A percentile compares a stretch with the other conserved stretches of the same genome.
phyloP scores from a whole-genome alignment of 768 basidiomycete genomes.

The Mrakia blollopis region DNA sequence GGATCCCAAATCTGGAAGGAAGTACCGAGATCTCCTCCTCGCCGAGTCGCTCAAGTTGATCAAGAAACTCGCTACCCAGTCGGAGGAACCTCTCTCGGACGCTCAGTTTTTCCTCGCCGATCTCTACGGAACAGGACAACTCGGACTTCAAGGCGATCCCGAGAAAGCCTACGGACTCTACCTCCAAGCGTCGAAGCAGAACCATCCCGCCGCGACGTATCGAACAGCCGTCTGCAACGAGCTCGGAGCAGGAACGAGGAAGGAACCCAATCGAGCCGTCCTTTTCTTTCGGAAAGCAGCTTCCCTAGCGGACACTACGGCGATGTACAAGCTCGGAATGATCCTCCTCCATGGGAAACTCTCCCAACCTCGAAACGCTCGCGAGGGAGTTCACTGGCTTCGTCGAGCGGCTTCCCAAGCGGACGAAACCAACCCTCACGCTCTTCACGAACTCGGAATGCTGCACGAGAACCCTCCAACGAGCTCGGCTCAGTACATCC shows the following conservation, averaged over 20 bases:
- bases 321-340: constrained; percentile 99
- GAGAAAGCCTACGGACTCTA: constrained; percentile 97
- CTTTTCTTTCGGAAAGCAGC: constrained; percentile 97
- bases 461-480: constrained; percentile 50
- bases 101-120: constrained; percentile 99
- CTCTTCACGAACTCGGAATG: constrained; percentile 83
- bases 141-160: constrained; percentile 95
- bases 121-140: constrained; percentile 88
- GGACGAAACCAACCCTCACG: constrained; percentile 96
- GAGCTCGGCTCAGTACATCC: constrained; percentile 45
- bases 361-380: constrained; percentile 73
- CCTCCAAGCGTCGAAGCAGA: constrained; percentile 93
- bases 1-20: constrained; percentile 65
- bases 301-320: constrained; percentile 90
- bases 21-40: constrained; percentile 82
- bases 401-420: constrained; percentile 93
- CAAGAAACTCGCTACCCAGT: constrained; percentile 85
- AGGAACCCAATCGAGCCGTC: constrained; percentile 80
- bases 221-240: constrained; percentile 98
- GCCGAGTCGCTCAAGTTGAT: constrained; percentile 86
- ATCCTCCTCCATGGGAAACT: constrained; percentile 79
- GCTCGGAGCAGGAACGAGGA: constrained; percentile 89
- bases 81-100: constrained; percentile 76
- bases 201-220: constrained; percentile 89
- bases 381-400: constrained; percentile 92